A percentile compares a stretch with the other conserved stretches of the same genome.
These are phyloP conservation scores for Pichia californica DNA, from an alignment of 805 yeast species.

Conservation along the genomic window DNA sequence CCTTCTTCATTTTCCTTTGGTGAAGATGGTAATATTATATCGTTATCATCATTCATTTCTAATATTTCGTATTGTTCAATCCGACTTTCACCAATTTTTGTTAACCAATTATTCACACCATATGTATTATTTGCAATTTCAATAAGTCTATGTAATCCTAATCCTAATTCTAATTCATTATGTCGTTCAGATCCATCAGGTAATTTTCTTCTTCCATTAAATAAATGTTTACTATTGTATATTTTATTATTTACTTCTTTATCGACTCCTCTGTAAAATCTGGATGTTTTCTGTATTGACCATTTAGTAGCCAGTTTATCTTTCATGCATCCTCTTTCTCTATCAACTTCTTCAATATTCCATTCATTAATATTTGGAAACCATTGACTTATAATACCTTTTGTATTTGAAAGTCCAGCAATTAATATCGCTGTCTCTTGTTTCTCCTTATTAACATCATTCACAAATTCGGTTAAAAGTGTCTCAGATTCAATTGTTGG, in stretches of 20 bases:
- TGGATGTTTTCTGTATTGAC: slow-evolving; percentile 20
- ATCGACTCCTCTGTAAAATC: slow-evolving; percentile 11
- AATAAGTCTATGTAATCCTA: slow-evolving; percentile 23
- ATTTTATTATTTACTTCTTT: not conserved
- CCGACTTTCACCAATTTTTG: not conserved
- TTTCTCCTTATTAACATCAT: no score
- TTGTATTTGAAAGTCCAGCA: not conserved
- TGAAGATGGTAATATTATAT: no score
- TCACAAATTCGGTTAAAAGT: no score
- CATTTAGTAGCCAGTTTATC: slow-evolving; percentile 22
- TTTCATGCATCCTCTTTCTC: slow-evolving; percentile 14
- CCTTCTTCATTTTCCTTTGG: no score
- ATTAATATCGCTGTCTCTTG: not conserved
- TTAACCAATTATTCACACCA: slow-evolving; percentile 48
- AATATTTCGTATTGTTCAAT: not conserved
- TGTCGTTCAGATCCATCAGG: slow-evolving; percentile 7
- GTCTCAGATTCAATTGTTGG: no score
- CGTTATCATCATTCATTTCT: no score
- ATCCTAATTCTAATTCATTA: slow-evolving; percentile 7
- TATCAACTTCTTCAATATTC: slow-evolving; percentile 22
- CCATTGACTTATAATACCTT: slow-evolving; percentile 7
- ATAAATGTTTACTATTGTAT: slow-evolving; percentile 6
- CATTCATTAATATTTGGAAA: slow-evolving; percentile 17
- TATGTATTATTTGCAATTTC: slow-evolving; percentile 40
- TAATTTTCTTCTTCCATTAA: slow-evolving; percentile 10